Conservation (phyloP, 1,284 basidiomycete genomes). For the Trametes sp. region DNA sequence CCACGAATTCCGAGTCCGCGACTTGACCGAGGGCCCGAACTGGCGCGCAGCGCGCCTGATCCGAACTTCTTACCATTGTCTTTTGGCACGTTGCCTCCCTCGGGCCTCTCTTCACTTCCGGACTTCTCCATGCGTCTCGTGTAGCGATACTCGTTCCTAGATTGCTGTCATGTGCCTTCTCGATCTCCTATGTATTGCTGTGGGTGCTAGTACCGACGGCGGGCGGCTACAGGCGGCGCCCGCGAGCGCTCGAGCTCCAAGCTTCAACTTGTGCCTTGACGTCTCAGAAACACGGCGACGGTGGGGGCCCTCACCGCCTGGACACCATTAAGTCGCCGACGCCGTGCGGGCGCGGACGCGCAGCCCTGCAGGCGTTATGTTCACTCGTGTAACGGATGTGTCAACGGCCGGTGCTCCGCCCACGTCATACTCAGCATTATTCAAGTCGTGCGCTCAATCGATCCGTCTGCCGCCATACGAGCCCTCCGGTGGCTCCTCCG, state of each 20-base stretch:
- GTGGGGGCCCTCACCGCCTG: neutral
- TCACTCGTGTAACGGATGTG: neutral
- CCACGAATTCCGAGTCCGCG: constrained; percentile 11
- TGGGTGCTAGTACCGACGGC: constrained; percentile 15
- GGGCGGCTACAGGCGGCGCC: constrained; percentile 1
- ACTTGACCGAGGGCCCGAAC: constrained; percentile 2
- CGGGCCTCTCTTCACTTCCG: constrained; percentile 7
- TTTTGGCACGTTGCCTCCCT: neutral
- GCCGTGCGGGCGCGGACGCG: neutral
- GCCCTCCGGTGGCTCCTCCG: too few species aligned
- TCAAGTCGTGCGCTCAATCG: too few species aligned
- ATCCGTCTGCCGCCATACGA: too few species aligned
- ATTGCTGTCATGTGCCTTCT: constrained; percentile 12
- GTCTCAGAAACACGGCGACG: neutral
- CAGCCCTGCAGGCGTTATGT: neutral
- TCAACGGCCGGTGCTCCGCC: neutral
- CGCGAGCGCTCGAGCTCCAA: neutral
- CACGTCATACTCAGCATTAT: neutral
- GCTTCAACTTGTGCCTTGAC: constrained; percentile 17
- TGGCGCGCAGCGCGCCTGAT: constrained; percentile 3
- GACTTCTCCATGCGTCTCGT: constrained; percentile 13
- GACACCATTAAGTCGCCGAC: too few species aligned
- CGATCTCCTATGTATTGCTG: constrained; percentile 16
- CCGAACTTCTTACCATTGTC: neutral
- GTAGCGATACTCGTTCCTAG: constrained; percentile 24